Evolutionary conservation across 768 basidiomycete species (phyloP), one percentile per base, ranked within the genome.

Genomic region (Leucosporidium yakuticum): DNA sequence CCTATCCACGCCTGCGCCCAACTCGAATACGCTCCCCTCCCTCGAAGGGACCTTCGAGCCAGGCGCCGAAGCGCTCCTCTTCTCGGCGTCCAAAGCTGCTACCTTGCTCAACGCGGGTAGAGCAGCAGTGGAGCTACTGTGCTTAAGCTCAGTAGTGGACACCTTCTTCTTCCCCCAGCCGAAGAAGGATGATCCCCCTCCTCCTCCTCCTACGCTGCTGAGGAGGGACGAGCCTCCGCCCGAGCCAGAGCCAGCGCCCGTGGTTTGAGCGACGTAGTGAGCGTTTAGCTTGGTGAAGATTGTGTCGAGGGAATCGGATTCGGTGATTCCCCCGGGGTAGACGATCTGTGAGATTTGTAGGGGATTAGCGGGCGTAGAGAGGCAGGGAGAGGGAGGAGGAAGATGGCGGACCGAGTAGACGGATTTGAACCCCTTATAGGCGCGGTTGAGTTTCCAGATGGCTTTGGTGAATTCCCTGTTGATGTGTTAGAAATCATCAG

Each of bases 361-460:
- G 56, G 14, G 50, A 4, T 36, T 4, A 32, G 31, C 7, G n/a
- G n/a, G n/a, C n/a, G 1, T 14, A 1, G 19, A 9, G 4, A 36
- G 56, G 11, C 50, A 36, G 21, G 20, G 4, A 9, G 47, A 14
- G 59, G 20, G n/a, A 32, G 2, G 23, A 23, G 19, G 19, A n/a
- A 51, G 32, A 25, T 3, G 39, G 39, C 20, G 12, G 14, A 29
- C 59, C 59, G 44, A 47, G 59, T 60, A 62, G 29, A 53, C 50
- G 23, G 49, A 32, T 32, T 50, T 29, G 49, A 39, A 59, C 2
- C 56, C 65, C 29, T 67, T 67, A 65, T 73, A 66, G 11, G 63
- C 50, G 25, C 48, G 62, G 27, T 73, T 73, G 50, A 73, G 60
- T 63, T 73, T 73, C 54, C 36, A 73, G 27, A 73, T 21, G n/a